phyloP scores from a whole-genome alignment of 108 stramenopile genomes.

The Fragilaria crotonensis region DNA sequence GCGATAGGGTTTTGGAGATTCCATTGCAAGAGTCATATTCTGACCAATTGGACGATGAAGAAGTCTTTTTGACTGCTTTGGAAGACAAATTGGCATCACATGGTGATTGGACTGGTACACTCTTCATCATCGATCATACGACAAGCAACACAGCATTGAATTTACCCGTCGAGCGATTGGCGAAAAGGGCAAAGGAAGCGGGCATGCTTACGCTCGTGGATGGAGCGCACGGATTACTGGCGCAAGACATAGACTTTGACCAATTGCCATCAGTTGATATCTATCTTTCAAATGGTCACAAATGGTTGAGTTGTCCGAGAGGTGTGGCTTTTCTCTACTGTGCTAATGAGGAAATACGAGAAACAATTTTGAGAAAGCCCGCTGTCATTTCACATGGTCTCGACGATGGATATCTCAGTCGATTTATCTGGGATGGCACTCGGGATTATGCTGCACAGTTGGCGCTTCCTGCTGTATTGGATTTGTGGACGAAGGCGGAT shows the following conservation, averaged over 20 bases:
- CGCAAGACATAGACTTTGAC: conserved; percentile 28
- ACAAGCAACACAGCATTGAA: conserved; percentile 68
- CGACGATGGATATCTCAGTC: conserved; percentile 54
- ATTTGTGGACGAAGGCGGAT: conserved; percentile 34
- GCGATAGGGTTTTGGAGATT: conserved; percentile 39
- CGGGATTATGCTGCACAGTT: conserved; percentile 61
- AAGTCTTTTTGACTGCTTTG: conserved; percentile 28
- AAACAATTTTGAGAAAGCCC: conserved; percentile 41
- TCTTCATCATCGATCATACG: conserved; percentile 60
- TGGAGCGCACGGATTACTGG: conserved; percentile 66
- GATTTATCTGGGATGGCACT: conserved; percentile 71
- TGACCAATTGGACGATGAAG: conserved; percentile 9
- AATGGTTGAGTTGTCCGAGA: conserved; percentile 66
- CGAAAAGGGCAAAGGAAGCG: conserved; percentile 34
- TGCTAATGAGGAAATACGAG: conserved; percentile 28
- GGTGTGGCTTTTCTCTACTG: conserved; percentile 55
- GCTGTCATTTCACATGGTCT: conserved; percentile 62
- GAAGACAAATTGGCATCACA: conserved; percentile 15
- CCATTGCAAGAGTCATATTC: conserved; percentile 41
- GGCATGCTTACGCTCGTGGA: conserved; percentile 49
- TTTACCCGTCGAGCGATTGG: conserved; percentile 42
- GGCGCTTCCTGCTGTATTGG: conserved; percentile 43
- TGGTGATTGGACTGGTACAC: conserved; percentile 16
- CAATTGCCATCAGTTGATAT: conserved; percentile 33
- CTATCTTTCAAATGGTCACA: conserved; percentile 62